These are phyloP conservation scores for Carex myosuroides DNA, from an alignment of 176 grass and related monocot species.

Conservation along the genomic window DNA sequence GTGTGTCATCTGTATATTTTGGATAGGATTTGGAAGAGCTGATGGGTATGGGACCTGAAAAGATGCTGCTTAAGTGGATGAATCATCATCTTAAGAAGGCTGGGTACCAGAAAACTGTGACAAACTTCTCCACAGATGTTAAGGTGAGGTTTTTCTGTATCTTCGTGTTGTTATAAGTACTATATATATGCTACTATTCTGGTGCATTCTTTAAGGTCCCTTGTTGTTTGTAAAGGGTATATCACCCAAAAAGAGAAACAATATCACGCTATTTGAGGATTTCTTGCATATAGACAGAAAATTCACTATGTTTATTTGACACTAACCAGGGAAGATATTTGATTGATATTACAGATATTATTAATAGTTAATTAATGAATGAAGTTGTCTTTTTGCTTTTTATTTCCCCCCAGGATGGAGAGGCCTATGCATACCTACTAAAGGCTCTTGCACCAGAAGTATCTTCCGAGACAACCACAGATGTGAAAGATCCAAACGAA, in stretches of 20 bases:
- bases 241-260: not conserved
- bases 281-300: not conserved
- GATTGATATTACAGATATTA: not conserved
- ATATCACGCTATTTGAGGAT: not conserved
- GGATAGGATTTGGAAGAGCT: conserved; percentile 93
- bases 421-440: conserved; percentile 97
- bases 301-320: not conserved
- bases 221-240: not conserved
- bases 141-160: conserved; percentile 45
- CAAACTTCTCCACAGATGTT: conserved; percentile 96
- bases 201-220: not conserved
- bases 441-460: conserved; percentile 96
- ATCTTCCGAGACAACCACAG: conserved; percentile 47
- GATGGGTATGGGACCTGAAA: conserved; percentile 79
- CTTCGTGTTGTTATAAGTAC: not conserved
- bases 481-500: conserved; percentile 64
- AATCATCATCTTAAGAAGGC: conserved; percentile 97
- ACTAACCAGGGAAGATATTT: not conserved
- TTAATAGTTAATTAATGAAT: not conserved
- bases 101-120: conserved; percentile 97
- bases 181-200: not conserved
- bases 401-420: conserved; percentile 58
- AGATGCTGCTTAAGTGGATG: conserved; percentile 97
- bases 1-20: conserved; percentile 25
- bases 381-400: not conserved